Evolutionary conservation across 106 monocot species (phyloP), one percentile per base, ranked within the genome.

Genomic region (Phalaenopsis equestris): DNA sequence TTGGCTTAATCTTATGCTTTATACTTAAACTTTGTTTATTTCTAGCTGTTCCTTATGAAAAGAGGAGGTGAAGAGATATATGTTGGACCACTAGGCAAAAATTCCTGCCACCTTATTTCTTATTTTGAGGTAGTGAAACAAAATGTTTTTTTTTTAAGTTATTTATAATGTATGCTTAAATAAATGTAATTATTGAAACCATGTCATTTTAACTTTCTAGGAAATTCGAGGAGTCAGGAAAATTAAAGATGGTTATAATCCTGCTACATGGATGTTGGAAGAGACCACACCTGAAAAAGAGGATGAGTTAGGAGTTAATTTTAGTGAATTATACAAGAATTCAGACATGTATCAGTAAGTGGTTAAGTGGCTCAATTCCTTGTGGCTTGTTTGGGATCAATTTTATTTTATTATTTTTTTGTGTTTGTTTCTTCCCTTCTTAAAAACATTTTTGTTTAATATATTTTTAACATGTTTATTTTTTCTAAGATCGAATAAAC

Each of bases 21-120:
- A 23, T 12, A 39, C 38, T 12, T 70, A 39, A 70, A 70, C 10
- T 70, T 39, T 70, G 36, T 12, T 39, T 70, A 70, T 38, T 80
- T 80, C 16, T 36, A 81, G 81, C 81, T 81, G 56, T 57, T 75
- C 56, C 75, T 81, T 16, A 75, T 81, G 75, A 81, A 75, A 57
- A 46, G 56, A 81, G 81, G 81, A 75, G 75, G 81, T 38, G 56
- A 81, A 81, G 81, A 81, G 81, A 81, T 81, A 56, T 81, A 81
- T 81, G 75, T 81, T n/a, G 81, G 81, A 6, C 81, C 81, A 75
- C 41, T 75, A 37, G 73, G 81, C 41, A 73, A 81, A 38, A 55
- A 81, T 23, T 81, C 81, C 12, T 75, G 56, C 72, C 56, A 79
- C 46, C 73, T 72, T 41, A 75, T 81, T 42, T 56, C 55, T 14